Conservation (phyloP, 2,329 filamentous ascomycete species). For the Orbilia oligospora region DNA sequence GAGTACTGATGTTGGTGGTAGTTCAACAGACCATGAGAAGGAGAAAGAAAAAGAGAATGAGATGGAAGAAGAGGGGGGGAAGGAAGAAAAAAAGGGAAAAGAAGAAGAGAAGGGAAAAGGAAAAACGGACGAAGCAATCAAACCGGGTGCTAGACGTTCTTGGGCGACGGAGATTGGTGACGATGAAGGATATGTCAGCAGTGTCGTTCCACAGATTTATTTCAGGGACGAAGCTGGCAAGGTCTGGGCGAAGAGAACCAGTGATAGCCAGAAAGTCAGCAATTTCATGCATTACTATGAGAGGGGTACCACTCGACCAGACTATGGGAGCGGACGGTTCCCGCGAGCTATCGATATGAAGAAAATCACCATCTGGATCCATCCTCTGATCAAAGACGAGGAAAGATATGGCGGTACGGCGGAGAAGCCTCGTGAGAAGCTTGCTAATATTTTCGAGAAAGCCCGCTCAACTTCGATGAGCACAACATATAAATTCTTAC, state of each 20-base stretch:
- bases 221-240: slow-evolving; percentile 22
- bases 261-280: not conserved
- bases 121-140: not conserved
- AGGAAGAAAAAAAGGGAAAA: not conserved
- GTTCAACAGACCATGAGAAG: not conserved
- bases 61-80: too few species aligned
- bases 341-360: slow-evolving; percentile 3
- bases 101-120: not conserved
- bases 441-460: not conserved
- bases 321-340: slow-evolving; percentile 11
- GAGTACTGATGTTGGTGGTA: not conserved
- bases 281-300: slow-evolving; percentile 26
- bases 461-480: not conserved
- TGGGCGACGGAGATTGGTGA: not conserved
- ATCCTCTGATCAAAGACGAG: not conserved
- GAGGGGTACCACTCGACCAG: slow-evolving; percentile 15
- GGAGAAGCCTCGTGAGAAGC: not conserved
- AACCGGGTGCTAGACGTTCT: not conserved
- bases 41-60: slow-evolving; percentile 1
- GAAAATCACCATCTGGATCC: not conserved
- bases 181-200: not conserved
- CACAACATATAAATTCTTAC: slow-evolving; percentile 1
- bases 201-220: not conserved
- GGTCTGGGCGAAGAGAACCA: not conserved
- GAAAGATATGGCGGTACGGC: not conserved